These are phyloP conservation scores for Cystoisospora suis DNA, from an alignment of 169 alveolate genomes.

Conservation along the genomic window DNA sequence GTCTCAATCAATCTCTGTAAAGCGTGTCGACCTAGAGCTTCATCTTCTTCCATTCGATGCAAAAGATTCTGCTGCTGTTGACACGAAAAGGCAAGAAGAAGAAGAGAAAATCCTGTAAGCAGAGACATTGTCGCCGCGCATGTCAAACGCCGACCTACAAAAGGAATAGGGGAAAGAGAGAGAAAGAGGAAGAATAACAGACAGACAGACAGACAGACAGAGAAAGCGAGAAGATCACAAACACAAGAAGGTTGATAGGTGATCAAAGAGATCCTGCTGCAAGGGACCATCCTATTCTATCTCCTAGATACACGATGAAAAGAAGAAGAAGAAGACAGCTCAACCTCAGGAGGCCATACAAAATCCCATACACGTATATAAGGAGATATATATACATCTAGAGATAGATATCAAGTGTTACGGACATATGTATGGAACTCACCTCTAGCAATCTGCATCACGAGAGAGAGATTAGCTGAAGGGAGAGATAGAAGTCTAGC, in stretches of 20 bases:
- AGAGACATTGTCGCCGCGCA: slow-evolving; percentile 20
- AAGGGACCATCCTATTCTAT: background rate
- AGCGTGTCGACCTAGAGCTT: background rate
- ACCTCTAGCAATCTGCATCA: no score
- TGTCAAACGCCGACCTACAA: slow-evolving; percentile 9
- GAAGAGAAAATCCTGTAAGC: slow-evolving; percentile 25
- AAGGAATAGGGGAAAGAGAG: background rate
- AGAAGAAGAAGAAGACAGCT: background rate
- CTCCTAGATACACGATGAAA: background rate
- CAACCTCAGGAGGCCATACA: background rate
- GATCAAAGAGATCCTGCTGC: background rate
- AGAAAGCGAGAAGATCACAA: background rate
- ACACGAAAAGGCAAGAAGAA: slow-evolving; percentile 19
- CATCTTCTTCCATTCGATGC: background rate
- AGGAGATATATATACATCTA: background rate
- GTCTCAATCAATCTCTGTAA: background rate
- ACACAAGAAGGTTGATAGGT: background rate
- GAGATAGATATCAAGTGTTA: background rate
- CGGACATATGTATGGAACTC: background rate
- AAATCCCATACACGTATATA: background rate
- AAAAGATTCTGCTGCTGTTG: slow-evolving; percentile 28
- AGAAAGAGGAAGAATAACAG: background rate
- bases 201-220: background rate
- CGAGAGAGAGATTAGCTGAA: no score
- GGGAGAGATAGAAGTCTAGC: no score